Evolutionary conservation across 2,329 filamentous ascomycete species (phyloP).

Genomic region (Colletotrichum theobromicola): DNA sequence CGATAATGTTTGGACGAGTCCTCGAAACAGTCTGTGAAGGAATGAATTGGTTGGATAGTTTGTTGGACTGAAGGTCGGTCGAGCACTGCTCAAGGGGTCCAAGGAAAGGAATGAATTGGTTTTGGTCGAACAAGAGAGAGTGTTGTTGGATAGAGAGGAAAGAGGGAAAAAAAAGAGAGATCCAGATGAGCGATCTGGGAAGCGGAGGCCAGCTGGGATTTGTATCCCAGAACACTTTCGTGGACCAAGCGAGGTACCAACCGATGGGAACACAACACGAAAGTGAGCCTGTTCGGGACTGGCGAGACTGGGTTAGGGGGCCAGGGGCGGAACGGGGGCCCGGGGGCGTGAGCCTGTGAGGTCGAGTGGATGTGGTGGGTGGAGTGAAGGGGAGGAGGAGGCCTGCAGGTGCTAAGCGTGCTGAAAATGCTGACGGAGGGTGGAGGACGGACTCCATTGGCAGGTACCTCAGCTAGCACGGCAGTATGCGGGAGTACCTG

Average conservation of each 20-base stretch:
- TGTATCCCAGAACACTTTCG: slow-evolving; percentile 11
- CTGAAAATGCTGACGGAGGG: background rate
- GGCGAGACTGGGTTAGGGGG: slow-evolving; percentile 18
- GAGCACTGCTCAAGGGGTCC: slow-evolving; percentile 21
- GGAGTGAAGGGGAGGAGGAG: background rate
- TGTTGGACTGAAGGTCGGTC: slow-evolving; percentile 6
- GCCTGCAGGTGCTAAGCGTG: background rate
- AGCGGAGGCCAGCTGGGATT: slow-evolving; percentile 17
- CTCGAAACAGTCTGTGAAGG: slow-evolving; percentile 11
- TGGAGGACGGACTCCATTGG: background rate
- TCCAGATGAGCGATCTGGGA: background rate
- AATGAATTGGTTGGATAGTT: slow-evolving; percentile 14
- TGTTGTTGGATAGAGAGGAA: slow-evolving; percentile 14
- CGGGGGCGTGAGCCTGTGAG: background rate
- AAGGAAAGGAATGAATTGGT: slow-evolving; percentile 18
- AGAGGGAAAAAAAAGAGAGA: background rate
- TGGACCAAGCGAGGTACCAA: background rate
- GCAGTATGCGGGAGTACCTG: background rate
- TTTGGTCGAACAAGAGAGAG: slow-evolving; percentile 21
- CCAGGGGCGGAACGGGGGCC: slow-evolving; percentile 9
- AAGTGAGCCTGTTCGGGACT: slow-evolving; percentile 11
- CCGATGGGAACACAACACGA: background rate
- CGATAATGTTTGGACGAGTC: slow-evolving; percentile 5
- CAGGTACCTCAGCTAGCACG: background rate
- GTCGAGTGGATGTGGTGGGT: background rate